These are phyloP conservation scores for Colletotrichum karsti DNA, from an alignment of 2,329 filamentous ascomycete genomes.

Conservation along the genomic window DNA sequence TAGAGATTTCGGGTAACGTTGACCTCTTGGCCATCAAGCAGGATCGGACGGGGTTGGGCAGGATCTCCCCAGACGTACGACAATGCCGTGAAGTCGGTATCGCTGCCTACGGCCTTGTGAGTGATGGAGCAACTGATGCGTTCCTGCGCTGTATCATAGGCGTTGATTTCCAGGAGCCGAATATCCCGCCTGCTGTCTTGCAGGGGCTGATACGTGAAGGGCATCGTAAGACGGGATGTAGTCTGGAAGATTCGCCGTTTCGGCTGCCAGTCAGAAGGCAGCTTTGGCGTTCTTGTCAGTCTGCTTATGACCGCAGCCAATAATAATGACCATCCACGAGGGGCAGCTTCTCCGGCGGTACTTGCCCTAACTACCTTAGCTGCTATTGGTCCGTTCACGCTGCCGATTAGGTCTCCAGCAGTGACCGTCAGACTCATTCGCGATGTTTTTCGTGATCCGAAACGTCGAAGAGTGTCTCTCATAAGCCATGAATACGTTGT, in stretches of 20 bases:
- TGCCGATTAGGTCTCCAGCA: too few relatives aligned
- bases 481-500: too few relatives aligned
- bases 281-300: neutral
- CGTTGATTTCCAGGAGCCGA: neutral
- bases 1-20: neutral
- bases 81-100: neutral
- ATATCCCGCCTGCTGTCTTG: neutral
- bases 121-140: neutral
- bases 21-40: neutral
- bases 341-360: neutral
- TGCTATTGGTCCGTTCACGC: too few relatives aligned
- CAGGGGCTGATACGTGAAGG: neutral
- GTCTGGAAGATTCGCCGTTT: neutral
- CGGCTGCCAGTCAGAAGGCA: neutral
- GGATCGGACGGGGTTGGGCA: neutral
- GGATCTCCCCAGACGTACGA: neutral
- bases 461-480: too few relatives aligned
- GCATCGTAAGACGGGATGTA: neutral
- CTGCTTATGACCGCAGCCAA: too few relatives aligned
- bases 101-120: neutral
- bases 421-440: too few relatives aligned
- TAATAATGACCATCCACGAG: too few relatives aligned
- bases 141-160: neutral
- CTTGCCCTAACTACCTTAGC: neutral
- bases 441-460: too few relatives aligned